These are phyloP conservation scores for Agrocybe praecox DNA, from an alignment of 768 basidiomycete genomes.

Conservation along the genomic window DNA sequence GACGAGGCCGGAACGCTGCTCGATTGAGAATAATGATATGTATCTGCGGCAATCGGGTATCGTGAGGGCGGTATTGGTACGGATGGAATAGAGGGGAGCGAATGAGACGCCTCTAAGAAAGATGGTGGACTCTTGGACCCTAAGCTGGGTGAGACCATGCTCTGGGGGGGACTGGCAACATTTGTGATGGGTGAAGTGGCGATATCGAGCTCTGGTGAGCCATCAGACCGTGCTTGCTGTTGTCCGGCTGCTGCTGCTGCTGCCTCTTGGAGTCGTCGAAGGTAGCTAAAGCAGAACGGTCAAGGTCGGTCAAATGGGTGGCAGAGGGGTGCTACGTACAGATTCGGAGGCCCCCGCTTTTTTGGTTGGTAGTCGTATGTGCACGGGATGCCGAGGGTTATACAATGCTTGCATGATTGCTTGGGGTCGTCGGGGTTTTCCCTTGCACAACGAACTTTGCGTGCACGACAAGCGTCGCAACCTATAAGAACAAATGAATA, in stretches of 20 bases:
- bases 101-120: conserved; percentile 54
- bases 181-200: conserved; percentile 49
- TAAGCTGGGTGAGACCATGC: conserved; percentile 46
- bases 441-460: conserved; percentile 83
- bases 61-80: conserved; percentile 63
- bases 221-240: conserved; percentile 32
- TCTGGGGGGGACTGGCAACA: conserved; percentile 50
- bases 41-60: conserved; percentile 72
- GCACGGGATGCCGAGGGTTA: conserved; percentile 79
- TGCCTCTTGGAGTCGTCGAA: conserved; percentile 80
- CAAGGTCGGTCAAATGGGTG: conserved; percentile 11
- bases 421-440: conserved; percentile 79
- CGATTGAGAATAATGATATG: conserved; percentile 57
- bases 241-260: conserved; percentile 60
- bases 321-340: conserved; percentile 44
- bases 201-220: conserved; percentile 36
- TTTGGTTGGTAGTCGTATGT: conserved; percentile 94
- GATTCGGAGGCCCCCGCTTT: conserved; percentile 90
- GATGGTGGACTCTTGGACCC: conserved; percentile 46
- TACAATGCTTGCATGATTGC: conserved; percentile 86
- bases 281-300: conserved; percentile 51
- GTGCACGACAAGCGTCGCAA: conserved; percentile 84
- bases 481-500: conserved; percentile 43
- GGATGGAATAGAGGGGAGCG: conserved; percentile 40
- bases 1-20: conserved; percentile 37